These are phyloP conservation scores for Toxoplasma gondii DNA, from an alignment of 169 alveolate genomes.

Conservation along the genomic window DNA sequence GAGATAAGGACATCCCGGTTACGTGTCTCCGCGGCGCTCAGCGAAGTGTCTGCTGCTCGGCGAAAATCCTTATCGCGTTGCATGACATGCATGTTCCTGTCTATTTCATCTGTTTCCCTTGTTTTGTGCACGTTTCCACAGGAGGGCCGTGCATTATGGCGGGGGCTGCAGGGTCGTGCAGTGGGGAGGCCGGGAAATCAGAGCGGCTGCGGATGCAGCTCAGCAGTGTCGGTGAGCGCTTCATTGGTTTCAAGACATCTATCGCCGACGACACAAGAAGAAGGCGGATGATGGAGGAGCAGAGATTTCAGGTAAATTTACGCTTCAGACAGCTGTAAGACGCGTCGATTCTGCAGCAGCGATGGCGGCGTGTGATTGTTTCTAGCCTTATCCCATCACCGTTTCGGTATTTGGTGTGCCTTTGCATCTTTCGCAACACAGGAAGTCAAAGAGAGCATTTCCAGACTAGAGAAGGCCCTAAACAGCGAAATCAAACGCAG, in stretches of 20 bases:
- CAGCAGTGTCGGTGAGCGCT: slow-evolving; percentile 67
- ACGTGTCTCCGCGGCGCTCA: too few species aligned
- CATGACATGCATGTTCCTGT: too few species aligned
- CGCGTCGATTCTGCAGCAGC: background rate
- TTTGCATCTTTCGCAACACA: background rate
- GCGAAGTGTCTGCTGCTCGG: too few species aligned
- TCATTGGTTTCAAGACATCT: slow-evolving; percentile 65
- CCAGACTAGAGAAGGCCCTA: slow-evolving; percentile 63
- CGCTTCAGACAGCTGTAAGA: background rate
- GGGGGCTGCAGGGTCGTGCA: slow-evolving; percentile 44
- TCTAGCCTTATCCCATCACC: background rate
- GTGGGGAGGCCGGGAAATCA: slow-evolving; percentile 50
- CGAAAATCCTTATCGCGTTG: too few species aligned
- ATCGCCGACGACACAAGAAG: slow-evolving; percentile 68
- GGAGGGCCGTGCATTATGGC: slow-evolving; percentile 36
- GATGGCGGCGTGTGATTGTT: background rate
- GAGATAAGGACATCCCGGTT: too few species aligned
- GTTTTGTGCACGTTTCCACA: background rate
- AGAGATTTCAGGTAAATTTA: slow-evolving; percentile 63
- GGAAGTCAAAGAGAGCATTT: slow-evolving; percentile 64
- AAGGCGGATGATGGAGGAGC: slow-evolving; percentile 59
- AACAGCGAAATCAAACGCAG: slow-evolving; percentile 69
- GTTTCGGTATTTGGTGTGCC: background rate
- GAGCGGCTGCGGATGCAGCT: slow-evolving; percentile 71
- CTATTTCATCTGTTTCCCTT: background rate